Conservation (phyloP, 805 yeast genomes). For the Kluyveromyces aestuarii region DNA sequence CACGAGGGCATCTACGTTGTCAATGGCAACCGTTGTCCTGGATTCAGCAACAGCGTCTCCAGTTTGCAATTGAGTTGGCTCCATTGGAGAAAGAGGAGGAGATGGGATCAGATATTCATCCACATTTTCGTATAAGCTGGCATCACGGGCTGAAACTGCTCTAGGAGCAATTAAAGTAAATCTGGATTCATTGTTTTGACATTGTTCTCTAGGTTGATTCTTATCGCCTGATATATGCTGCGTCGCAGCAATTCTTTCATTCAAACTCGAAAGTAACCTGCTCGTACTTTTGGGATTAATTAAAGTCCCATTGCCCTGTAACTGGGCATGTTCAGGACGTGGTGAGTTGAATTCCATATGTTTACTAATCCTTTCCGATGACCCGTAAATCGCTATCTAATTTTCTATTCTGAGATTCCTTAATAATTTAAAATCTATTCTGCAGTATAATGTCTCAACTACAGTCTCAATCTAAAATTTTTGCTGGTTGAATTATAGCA, state of each 20-base stretch:
- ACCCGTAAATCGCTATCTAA: background rate
- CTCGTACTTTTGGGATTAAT: slow-evolving; percentile 13
- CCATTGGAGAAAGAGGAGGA: slow-evolving; percentile 27
- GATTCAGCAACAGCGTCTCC: background rate
- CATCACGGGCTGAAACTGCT: background rate
- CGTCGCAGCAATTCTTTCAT: background rate
- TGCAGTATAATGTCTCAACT: background rate
- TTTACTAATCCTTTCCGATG: background rate
- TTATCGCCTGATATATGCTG: background rate
- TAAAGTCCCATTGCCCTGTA: slow-evolving; percentile 9
- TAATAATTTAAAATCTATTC: no score
- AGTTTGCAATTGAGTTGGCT: background rate
- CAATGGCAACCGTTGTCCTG: background rate
- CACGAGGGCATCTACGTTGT: background rate
- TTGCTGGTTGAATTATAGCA: no score
- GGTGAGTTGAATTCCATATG: slow-evolving; percentile 26
- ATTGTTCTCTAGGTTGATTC: background rate
- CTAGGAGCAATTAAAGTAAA: slow-evolving; percentile 1
- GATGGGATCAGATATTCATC: slow-evolving; percentile 25
- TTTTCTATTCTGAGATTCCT: background rate
- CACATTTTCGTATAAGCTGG: slow-evolving; percentile 1
- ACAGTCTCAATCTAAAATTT: background rate
- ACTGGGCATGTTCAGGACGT: slow-evolving; percentile 26
- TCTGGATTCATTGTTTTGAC: background rate
- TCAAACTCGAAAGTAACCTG: slow-evolving; percentile 4